Conservation (phyloP, 2,329 filamentous ascomycete genomes). For the Elsinoe ampelina region DNA sequence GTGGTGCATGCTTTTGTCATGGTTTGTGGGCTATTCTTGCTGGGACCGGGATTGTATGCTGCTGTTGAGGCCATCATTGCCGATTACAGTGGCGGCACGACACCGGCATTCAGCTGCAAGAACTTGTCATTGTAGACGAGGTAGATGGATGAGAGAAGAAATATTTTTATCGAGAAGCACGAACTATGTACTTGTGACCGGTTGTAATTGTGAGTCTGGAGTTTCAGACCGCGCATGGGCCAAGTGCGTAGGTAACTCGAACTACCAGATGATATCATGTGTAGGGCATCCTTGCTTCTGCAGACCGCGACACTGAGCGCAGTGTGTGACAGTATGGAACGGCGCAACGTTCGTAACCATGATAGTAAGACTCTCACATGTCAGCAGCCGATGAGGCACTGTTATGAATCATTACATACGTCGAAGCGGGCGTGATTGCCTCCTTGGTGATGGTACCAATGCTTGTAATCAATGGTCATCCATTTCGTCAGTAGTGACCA, state of each 20-base stretch:
- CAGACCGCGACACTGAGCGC: not conserved
- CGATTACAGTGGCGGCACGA: constrained; percentile 38
- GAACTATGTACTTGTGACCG: too few species aligned
- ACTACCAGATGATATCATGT: not conserved
- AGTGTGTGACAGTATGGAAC: not conserved
- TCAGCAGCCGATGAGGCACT: not conserved
- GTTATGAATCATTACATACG: not conserved
- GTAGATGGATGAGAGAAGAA: not conserved
- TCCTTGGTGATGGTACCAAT: not conserved
- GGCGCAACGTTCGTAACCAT: not conserved
- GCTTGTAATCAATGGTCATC: not conserved
- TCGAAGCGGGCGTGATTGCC: not conserved
- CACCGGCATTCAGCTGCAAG: constrained; percentile 42
- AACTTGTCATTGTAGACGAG: constrained; percentile 38
- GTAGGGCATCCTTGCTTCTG: not conserved
- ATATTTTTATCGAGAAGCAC: not conserved
- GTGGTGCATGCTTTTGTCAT: constrained; percentile 39
- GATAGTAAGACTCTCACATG: not conserved
- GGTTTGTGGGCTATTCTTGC: constrained; percentile 39
- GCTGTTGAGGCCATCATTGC: constrained; percentile 44
- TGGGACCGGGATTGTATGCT: constrained; percentile 45
- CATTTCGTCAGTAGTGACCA: not conserved
- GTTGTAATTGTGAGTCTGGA: too few species aligned
- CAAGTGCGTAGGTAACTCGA: not conserved
- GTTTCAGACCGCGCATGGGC: too few species aligned